These are phyloP conservation scores for Saccharomycopsis oosterbeekiorum DNA, from an alignment of 805 yeast species.

Conservation along the genomic window DNA sequence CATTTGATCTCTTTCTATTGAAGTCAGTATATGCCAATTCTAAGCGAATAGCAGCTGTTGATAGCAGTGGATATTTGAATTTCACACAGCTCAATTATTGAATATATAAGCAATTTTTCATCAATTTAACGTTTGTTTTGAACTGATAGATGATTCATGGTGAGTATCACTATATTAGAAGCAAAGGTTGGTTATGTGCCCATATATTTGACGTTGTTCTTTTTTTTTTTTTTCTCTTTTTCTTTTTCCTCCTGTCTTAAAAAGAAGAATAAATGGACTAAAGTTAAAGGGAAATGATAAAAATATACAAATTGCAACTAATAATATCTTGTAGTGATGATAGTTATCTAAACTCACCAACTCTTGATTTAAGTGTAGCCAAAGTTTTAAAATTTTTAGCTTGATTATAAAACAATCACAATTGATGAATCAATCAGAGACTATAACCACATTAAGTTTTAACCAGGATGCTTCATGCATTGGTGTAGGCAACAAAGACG, in stretches of 20 bases:
- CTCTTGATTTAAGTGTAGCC: too few relatives aligned
- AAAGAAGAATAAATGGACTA: neutral
- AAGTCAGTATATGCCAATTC: too few relatives aligned
- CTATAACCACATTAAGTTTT: conserved; percentile 47
- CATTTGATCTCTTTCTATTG: too few relatives aligned
- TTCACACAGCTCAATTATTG: too few relatives aligned
- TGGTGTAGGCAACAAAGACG: conserved; percentile 57
- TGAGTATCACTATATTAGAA: too few relatives aligned
- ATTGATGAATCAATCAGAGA: conserved; percentile 17
- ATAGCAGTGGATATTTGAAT: too few relatives aligned
- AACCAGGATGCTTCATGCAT: conserved; percentile 87
- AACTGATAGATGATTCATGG: neutral
- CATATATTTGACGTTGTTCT: neutral
- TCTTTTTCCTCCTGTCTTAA: neutral
- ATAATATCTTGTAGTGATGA: neutral
- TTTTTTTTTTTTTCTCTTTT: neutral
- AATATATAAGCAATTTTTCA: too few relatives aligned
- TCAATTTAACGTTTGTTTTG: neutral
- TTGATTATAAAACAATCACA: neutral
- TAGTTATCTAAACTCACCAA: too few relatives aligned
- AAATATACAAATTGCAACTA: neutral
- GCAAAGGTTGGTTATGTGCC: neutral
- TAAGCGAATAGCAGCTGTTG: too few relatives aligned
- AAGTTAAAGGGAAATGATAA: neutral
- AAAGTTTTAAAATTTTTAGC: too few relatives aligned